Percentiles rank a stretch among this genome's conserved stretches.
Evolutionary conservation across 805 yeast genomes (phyloP).

Genomic region (Yarrowia deformans): DNA sequence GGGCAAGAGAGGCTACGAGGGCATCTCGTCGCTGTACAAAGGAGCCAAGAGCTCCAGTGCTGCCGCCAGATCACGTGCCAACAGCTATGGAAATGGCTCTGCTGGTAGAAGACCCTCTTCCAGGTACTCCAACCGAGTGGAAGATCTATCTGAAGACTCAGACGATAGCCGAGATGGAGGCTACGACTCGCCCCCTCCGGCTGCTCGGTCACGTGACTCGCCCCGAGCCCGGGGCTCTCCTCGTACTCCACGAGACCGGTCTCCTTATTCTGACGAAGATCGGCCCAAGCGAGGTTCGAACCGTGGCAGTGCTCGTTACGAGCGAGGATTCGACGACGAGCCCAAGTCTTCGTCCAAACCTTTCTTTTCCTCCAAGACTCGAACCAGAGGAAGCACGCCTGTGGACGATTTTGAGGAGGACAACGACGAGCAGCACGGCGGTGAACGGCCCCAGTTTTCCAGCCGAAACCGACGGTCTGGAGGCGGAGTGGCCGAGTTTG

Average conservation of each 20-base stretch:
- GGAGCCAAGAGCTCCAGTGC: not conserved
- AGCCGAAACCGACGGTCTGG: slow-evolving; percentile 26
- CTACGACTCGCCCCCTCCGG: slow-evolving; percentile 7
- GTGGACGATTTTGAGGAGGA: slow-evolving; percentile 11
- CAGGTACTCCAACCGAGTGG: slow-evolving; percentile 33
- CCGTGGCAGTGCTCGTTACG: slow-evolving; percentile 8
- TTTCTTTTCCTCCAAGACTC: slow-evolving; percentile 32
- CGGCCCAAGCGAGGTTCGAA: not conserved
- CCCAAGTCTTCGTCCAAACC: slow-evolving; percentile 5
- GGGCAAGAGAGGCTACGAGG: slow-evolving; percentile 27
- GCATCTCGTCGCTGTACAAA: not conserved
- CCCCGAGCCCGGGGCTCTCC: slow-evolving; percentile 8
- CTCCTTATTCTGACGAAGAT: slow-evolving; percentile 12
- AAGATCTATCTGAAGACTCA: slow-evolving; percentile 24
- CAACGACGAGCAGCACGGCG: not conserved
- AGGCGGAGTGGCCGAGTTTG: slow-evolving; percentile 22
- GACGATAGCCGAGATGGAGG: slow-evolving; percentile 10
- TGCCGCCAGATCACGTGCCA: slow-evolving; percentile 10
- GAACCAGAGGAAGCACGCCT: slow-evolving; percentile 12
- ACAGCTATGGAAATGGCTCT: slow-evolving; percentile 2
- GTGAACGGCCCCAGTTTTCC: not conserved
- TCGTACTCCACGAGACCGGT: not conserved
- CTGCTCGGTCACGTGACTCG: not conserved
- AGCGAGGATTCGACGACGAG: slow-evolving; percentile 27
- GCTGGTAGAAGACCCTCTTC: not conserved